Conservation (phyloP, 2,329 filamentous ascomycete species). For the Colletotrichum sp. region DNA sequence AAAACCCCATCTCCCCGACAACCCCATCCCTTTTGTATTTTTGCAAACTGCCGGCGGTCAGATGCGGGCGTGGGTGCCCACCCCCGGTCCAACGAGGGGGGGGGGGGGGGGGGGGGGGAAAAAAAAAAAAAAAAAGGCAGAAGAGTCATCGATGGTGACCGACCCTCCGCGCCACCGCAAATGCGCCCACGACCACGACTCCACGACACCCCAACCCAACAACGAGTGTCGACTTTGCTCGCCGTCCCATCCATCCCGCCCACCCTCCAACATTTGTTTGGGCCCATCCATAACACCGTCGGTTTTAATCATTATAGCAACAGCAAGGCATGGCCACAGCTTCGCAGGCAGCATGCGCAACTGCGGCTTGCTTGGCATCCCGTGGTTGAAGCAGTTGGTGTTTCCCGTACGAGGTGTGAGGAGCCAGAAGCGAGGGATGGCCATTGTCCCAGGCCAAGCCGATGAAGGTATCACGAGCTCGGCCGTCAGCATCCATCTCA, state of each 20-base stretch:
- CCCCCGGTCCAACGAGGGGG: no score
- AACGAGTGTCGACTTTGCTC: neutral
- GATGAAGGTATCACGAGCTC: conserved; percentile 16
- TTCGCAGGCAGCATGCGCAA: neutral
- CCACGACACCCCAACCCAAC: neutral
- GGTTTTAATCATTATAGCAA: neutral
- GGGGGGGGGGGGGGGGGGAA: no score
- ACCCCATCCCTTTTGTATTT: no score
- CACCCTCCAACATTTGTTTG: neutral
- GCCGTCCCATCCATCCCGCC: neutral
- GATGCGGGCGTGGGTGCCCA: no score
- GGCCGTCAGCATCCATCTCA: neutral
- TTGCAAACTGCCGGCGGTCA: no score
- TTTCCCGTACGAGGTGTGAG: neutral
- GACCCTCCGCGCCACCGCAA: conserved; percentile 4
- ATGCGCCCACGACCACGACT: neutral
- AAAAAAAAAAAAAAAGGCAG: neutral
- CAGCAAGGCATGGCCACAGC: neutral
- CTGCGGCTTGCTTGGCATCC: neutral
- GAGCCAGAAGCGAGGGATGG: neutral
- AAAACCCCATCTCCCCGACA: no score
- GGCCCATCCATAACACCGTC: neutral
- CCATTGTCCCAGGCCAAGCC: neutral
- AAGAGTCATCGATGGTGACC: neutral
- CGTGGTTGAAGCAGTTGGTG: neutral